Evolutionary conservation across 495 filamentous ascomycete species (phyloP), one percentile per base, ranked within the genome.

Genomic region (Aspergillus sparsus): DNA sequence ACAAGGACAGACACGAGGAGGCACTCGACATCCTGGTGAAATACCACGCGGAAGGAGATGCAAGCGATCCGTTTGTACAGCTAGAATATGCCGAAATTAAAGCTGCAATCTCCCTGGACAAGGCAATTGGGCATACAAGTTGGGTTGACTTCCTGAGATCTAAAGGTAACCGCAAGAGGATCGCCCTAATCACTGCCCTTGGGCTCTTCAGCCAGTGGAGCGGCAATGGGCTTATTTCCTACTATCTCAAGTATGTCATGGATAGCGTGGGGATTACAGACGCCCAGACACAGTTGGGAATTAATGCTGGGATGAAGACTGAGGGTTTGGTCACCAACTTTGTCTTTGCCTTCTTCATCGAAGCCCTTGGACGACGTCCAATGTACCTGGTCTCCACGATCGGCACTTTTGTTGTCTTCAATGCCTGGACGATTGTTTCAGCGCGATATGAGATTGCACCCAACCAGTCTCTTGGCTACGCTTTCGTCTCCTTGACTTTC

Each of bases 1-100:
- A 16, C 47, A 2, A 31, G 11, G 47, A 50, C 47, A 16, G 47
- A 16, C 47, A 50, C 47, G 15, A 50, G 8, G 47, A 50, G 27
- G 47, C 47, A 12, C 47, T 50, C 7, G 16, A 16, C 8, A 50
- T 50, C 21, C 47, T 50, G 5, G 11, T 10, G 31, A 31, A 16
- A 7, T 50, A 50, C 16, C 47, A 50, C 47, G 47, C 15, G 6
- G 47, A 50, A 50, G 47, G 47, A 16, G 47, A 50, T 27, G 47
- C 16, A 50, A 50, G 15, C 21, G 16, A 16, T 6, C 15, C n/a
- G 27, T 50, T 50, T 31, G 47, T 50, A 0, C 15, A 16, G 8
- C 11, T 31, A 12, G 47, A 50, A 31, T 50, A 21, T 31, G 3
- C 27, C 6, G 15, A 50, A 21, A 50, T 50, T 31, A 16, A 31